Evolutionary conservation across 2,329 filamentous ascomycete species (phyloP), one percentile per base, ranked within the genome.

Genomic region (Pestalotiopsis sp.): DNA sequence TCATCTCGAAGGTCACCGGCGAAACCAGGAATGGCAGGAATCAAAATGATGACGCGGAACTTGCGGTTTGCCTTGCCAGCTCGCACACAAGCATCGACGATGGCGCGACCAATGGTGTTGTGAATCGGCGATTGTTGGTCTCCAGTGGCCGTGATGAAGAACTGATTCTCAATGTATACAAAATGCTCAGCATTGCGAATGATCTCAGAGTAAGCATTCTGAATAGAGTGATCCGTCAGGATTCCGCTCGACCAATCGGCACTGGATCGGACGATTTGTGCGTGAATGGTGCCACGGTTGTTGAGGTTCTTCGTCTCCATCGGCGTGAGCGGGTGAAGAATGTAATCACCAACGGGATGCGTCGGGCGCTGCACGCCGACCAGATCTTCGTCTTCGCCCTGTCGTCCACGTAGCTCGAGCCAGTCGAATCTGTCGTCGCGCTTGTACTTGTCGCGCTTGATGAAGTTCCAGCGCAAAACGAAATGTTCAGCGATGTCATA

Each of bases 401-500:
- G 87, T 14, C 93, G 89, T 6, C 93, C 94, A 69, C 93, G 90
- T 70, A 98, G 81, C 69, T 90, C 86, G 5, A 98, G 84, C 94
- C 95, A 98, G 77, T 97, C 93, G 72, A 93, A 97, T 49, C 90
- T 85, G 0, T 90, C 84, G 72, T 95, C 92, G 4, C 95, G 91
- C 84, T 98, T 98, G 83, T 98, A 98, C 83, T 98, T 98, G 85
- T 98, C 95, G 45, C 95, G 90, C 82, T 98, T 98, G 82, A 95
- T 87, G 75, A 97, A 97, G 77, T 99, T 98, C 96, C 95, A 98
- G 41, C 96, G 90, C 60, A 98, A 83, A 9, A 97, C 90, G 74
- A 98, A 99, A 78, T 98, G 95, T 80, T 98, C 95, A 0, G 95
- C 95, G 74, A 99, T 96, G 76, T 98, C 95, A 77, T 95, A 94